A percentile compares a stretch with the other conserved stretches of the same genome.
phyloP scores from a whole-genome alignment of 345 rosid species.

The Eutrema heterophyllum region DNA sequence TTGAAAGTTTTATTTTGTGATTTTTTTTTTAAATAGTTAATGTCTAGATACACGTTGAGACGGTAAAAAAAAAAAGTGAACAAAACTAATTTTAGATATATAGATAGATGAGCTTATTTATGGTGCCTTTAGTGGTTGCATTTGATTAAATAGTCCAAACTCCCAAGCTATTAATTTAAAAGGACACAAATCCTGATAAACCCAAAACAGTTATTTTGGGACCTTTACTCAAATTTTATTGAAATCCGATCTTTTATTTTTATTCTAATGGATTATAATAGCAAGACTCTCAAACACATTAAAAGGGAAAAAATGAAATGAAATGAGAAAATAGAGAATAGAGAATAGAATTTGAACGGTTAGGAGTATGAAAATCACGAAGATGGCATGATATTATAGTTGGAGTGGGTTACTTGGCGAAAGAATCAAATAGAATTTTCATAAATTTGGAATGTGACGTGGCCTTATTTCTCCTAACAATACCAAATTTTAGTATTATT shows the following conservation, averaged over 20 bases:
- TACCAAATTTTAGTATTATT: neutral
- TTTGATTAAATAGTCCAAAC: constrained; percentile 16
- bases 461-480: neutral
- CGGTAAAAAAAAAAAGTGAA: no score
- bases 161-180: constrained; percentile 16
- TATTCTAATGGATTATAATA: neutral
- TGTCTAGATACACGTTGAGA: no score
- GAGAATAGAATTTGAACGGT: constrained; percentile 16
- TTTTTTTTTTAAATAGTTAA: no score
- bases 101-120: constrained; percentile 18
- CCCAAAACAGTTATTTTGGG: constrained; percentile 10
- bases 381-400: constrained; percentile 36
- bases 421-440: constrained; percentile 26
- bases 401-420: constrained; percentile 32
- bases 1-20: no score
- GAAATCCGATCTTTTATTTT: neutral
- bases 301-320: neutral
- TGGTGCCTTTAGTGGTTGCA: neutral
- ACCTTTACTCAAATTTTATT: neutral
- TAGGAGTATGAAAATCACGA: constrained; percentile 26
- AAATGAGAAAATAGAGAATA: neutral
- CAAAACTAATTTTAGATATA: no score
- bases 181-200: constrained; percentile 26
- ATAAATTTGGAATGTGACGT: constrained; percentile 24
- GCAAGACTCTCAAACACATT: neutral